These are phyloP conservation scores for Dactylellina parvicollis DNA, from an alignment of 2,329 filamentous ascomycete genomes.

Conservation along the genomic window DNA sequence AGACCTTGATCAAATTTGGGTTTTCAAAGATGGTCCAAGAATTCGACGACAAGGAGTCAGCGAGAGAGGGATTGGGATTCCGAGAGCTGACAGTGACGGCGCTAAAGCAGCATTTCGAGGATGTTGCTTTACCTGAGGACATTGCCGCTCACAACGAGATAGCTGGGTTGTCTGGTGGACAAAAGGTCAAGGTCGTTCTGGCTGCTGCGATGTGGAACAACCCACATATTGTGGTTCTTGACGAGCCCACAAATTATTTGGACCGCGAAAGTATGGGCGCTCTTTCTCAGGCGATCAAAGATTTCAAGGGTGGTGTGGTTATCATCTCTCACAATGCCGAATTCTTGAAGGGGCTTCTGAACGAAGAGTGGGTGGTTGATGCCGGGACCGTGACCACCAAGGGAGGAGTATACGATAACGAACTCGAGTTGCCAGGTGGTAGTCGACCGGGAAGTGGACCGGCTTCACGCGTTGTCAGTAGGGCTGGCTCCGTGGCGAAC, in stretches of 20 bases:
- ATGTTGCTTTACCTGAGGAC: conserved; percentile 93
- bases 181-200: conserved; percentile 99
- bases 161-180: conserved; percentile 90
- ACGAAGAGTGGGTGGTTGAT: conserved; percentile 94
- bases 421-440: conserved; percentile 30
- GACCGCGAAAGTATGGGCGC: conserved; percentile 97
- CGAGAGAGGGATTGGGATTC: conserved; percentile 97
- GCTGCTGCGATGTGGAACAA: conserved; percentile 99
- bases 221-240: conserved; percentile 93
- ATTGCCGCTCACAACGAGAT: conserved; percentile 99
- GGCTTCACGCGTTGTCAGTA: conserved; percentile 68
- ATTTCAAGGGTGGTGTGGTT: conserved; percentile 97
- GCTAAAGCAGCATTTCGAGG: conserved; percentile 98
- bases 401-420: conserved; percentile 35
- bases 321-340: conserved; percentile 99
- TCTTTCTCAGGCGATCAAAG: conserved; percentile 94
- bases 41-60: conserved; percentile 98
- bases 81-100: conserved; percentile 90
- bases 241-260: conserved; percentile 99
- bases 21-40: conserved; percentile 96
- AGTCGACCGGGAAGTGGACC: conserved; percentile 68
- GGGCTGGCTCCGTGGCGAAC: conserved; percentile 73
- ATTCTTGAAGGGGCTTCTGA: conserved; percentile 93
- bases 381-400: conserved; percentile 79
- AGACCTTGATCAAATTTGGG: conserved; percentile 84